Base-by-base conservation (phyloP, 306 rosid genomes). In the Prunus campanulata region DNA sequence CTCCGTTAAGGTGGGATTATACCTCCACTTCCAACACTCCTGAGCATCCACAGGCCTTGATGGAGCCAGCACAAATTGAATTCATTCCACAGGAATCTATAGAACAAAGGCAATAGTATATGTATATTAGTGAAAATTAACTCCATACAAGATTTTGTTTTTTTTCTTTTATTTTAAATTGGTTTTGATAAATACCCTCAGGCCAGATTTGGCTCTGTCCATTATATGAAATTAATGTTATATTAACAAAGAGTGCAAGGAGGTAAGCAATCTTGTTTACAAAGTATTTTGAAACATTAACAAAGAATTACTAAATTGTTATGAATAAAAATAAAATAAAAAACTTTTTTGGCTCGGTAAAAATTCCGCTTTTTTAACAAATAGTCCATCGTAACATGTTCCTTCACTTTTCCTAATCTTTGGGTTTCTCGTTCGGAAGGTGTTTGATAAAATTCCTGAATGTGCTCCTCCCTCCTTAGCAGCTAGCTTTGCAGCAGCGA, bases 401-500 rank as follows among this genome's bases (percentile, higher is more conserved):
- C 2, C 42, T 35, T 35, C 42, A 35, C 2, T 35, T 35, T 35
- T 35, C 39, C 14, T 11, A 13, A 10, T 25, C 55, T 22, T 30
- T 59, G 32, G 12, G 39, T 19, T 47, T 49, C 72, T 68, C 14
- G 56, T 15, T 32, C 30, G 56, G 20, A 3, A 13, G 15, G 39
- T 55, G 78, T 75, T 79, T 27, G 78, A 75, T 71, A 8, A 71
- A 71, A 59, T 10, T 75, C 68, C 69, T 51, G 42, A 59, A 49
- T 32, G 39, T 35, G 8, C 39, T 35, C 39, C 7, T 5, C 39
- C 44, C 10, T 39, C 42, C 8, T 7, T 39, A 39, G 14, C 2
- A 4, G 44, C n/a, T 1, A 16, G n/a, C 77, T 54, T 25, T 6
- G 32, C 32, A 0, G 9, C 70, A 14, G 44, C 51, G 13, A 60